These are phyloP conservation scores for Penicillium hesseltinei DNA, from an alignment of 2,329 filamentous ascomycete genomes.

Conservation along the genomic window DNA sequence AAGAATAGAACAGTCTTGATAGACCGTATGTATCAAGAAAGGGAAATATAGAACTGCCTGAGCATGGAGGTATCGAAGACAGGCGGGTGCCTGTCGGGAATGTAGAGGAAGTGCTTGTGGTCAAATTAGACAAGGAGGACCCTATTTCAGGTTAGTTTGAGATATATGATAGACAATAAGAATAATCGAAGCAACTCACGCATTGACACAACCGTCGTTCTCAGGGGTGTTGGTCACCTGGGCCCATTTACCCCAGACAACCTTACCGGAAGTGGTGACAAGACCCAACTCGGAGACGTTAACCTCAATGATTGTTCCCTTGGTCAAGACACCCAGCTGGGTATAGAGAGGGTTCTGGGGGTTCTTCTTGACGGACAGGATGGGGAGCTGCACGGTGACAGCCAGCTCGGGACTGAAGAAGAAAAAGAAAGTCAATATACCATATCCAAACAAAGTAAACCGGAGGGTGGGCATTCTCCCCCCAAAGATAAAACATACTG, in stretches of 20 bases:
- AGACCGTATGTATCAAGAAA: conserved; percentile 19
- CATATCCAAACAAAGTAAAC: conserved; percentile 9
- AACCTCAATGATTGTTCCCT: conserved; percentile 83
- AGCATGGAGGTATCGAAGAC: conserved; percentile 25
- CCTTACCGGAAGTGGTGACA: conserved; percentile 86
- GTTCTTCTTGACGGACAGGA: conserved; percentile 78
- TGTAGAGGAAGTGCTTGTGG: conserved; percentile 12
- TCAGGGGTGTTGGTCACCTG: conserved; percentile 54
- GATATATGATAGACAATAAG: neutral
- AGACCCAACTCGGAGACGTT: conserved; percentile 90
- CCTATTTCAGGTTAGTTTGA: conserved; percentile 2
- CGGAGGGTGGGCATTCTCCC: neutral
- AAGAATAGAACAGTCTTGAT: conserved; percentile 19
- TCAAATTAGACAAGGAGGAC: conserved; percentile 26
- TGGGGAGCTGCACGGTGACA: conserved; percentile 84
- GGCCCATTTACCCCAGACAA: conserved; percentile 85
- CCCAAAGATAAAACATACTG: conserved; percentile 29
- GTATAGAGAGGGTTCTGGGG: conserved; percentile 89
- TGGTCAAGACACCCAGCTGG: conserved; percentile 83
- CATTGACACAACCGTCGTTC: conserved; percentile 18
- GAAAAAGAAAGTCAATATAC: conserved; percentile 12
- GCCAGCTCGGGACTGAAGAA: conserved; percentile 63
- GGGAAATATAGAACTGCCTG: conserved; percentile 18
- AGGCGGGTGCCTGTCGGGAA: conserved; percentile 16
- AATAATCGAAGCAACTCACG: conserved; percentile 7